Evolutionary conservation across 805 yeast species (phyloP).

Genomic region (Ogataea zsoltii): DNA sequence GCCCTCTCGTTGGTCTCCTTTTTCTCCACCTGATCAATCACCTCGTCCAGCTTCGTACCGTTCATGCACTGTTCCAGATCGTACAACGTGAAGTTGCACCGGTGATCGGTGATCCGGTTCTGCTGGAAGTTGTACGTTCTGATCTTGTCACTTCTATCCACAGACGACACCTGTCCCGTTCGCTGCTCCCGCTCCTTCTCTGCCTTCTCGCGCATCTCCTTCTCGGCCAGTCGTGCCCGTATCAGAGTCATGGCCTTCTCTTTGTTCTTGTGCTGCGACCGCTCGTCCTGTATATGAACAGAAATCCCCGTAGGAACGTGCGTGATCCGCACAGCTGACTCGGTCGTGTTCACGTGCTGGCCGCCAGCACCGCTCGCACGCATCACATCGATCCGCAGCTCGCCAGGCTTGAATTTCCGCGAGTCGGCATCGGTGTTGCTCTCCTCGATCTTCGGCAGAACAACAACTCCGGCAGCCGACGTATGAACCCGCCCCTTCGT

Average conservation of each 20-base stretch:
- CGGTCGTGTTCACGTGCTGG: slow-evolving; percentile 96
- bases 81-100: slow-evolving; percentile 79
- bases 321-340: slow-evolving; percentile 90
- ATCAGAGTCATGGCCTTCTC: slow-evolving; percentile 87
- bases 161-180: slow-evolving; percentile 80
- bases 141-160: slow-evolving; percentile 90
- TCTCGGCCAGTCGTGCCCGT: slow-evolving; percentile 81
- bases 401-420: slow-evolving; percentile 78
- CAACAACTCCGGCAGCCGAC: slow-evolving; percentile 94
- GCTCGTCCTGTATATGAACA: slow-evolving; percentile 89
- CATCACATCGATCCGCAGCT: slow-evolving; percentile 94
- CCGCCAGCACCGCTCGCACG: slow-evolving; percentile 97
- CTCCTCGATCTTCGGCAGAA: slow-evolving; percentile 76
- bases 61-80: slow-evolving; percentile 68
- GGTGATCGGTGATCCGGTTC: slow-evolving; percentile 89
- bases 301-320: slow-evolving; percentile 90
- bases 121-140: slow-evolving; percentile 93
- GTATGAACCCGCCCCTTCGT: slow-evolving; percentile 93
- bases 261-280: slow-evolving; percentile 92
- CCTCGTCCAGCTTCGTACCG: slow-evolving; percentile 57
- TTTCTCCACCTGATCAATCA: slow-evolving; percentile 53
- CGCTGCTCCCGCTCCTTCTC: slow-evolving; percentile 67
- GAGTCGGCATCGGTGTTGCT: slow-evolving; percentile 42
- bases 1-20: slow-evolving; percentile 48
- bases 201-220: slow-evolving; percentile 64